phyloP scores from a whole-genome alignment of 2,329 filamentous ascomycete species.

The Trichoderma harzianum region DNA sequence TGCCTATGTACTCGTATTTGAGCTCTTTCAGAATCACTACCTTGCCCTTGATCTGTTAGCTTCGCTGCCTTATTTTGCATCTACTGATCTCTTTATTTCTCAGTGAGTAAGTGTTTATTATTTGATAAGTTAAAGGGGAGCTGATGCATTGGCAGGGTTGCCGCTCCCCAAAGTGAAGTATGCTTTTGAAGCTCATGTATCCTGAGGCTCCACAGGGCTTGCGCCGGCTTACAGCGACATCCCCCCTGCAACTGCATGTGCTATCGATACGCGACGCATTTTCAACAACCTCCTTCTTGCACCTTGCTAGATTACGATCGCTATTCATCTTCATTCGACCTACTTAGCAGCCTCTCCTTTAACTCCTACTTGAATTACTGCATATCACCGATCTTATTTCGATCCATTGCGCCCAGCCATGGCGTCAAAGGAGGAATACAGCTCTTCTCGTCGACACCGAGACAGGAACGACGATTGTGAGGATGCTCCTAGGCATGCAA shows the following conservation, averaged over 20 bases:
- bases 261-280: conserved; percentile 15
- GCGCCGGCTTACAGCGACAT: background rate
- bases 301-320: background rate
- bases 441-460: conserved; percentile 16
- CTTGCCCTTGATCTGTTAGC: background rate
- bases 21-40: background rate
- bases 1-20: background rate
- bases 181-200: background rate
- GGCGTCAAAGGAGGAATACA: conserved; percentile 28
- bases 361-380: background rate
- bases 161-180: background rate
- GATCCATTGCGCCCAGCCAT: conserved; percentile 20
- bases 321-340: background rate
- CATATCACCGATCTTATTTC: background rate
- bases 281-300: background rate
- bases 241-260: background rate
- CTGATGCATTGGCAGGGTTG: background rate
- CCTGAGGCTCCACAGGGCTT: background rate
- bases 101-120: background rate
- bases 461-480: conserved; percentile 10
- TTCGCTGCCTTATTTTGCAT: background rate
- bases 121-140: background rate
- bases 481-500: conserved; percentile 19
- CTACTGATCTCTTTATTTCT: background rate
- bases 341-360: background rate